A percentile compares a stretch with the other conserved stretches of the same genome.
phyloP scores from a whole-genome alignment of 2,329 filamentous ascomycete genomes.

The Epicoccum nigrum region DNA sequence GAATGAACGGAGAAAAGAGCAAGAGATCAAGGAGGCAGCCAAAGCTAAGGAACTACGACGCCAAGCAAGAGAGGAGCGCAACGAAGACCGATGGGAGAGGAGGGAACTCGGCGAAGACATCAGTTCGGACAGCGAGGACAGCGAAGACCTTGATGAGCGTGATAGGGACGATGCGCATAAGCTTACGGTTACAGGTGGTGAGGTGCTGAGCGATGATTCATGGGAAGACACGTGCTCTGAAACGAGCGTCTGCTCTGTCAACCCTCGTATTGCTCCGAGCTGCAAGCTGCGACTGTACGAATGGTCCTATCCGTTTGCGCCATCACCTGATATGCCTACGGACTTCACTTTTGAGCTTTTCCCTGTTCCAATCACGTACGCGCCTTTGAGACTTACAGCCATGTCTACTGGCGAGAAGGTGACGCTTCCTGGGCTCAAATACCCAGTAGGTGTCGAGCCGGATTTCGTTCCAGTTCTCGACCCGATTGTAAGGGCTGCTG shows the following conservation, averaged over 20 bases:
- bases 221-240: constrained; percentile 30
- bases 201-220: constrained; percentile 26
- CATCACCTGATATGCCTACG: constrained; percentile 5
- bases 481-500: constrained; percentile 20
- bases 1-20: constrained; percentile 15
- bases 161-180: constrained; percentile 2
- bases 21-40: constrained; percentile 9
- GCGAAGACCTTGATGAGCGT: constrained; percentile 6
- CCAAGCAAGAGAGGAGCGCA: constrained; percentile 15
- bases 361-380: constrained; percentile 29
- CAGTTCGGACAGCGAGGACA: constrained; percentile 22
- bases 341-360: constrained; percentile 1
- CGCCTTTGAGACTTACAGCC: constrained; percentile 30
- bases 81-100: constrained; percentile 12
- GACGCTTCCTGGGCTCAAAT: constrained; percentile 30
- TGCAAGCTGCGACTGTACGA: constrained; percentile 35
- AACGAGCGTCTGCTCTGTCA: background rate
- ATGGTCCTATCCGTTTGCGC: constrained; percentile 30
- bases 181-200: constrained; percentile 14
- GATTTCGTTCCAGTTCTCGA: constrained; percentile 34
- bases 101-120: constrained; percentile 23
- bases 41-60: constrained; percentile 7
- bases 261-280: constrained; percentile 13
- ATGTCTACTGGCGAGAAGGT: constrained; percentile 31
- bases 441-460: constrained; percentile 21